Evolutionary conservation across 352 stramenopile species (phyloP).

Genomic region (Lagenidium giganteum): DNA sequence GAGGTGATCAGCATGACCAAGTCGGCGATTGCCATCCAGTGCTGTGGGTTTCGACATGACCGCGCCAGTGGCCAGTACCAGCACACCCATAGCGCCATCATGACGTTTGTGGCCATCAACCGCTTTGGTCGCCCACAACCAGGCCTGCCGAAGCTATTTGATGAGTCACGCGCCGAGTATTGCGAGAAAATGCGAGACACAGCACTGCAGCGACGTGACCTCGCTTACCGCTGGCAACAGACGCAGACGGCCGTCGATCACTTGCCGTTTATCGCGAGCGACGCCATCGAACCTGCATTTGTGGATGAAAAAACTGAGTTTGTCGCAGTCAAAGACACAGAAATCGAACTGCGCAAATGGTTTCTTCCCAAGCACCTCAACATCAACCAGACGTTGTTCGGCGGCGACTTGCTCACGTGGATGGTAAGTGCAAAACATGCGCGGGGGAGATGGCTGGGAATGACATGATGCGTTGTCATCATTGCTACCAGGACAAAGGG

Average conservation of each 20-base stretch:
- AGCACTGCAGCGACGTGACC: slow-evolving; percentile 17
- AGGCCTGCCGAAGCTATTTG: slow-evolving; percentile 21
- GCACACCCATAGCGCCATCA: slow-evolving; percentile 26
- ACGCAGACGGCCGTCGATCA: slow-evolving; percentile 25
- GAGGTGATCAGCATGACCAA: slow-evolving; percentile 22
- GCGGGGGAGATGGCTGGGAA: background rate
- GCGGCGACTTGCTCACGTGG: slow-evolving; percentile 52
- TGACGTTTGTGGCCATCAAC: slow-evolving; percentile 33
- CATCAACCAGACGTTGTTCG: slow-evolving; percentile 66
- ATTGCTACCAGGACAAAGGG: slow-evolving; percentile 36
- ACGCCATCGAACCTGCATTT: slow-evolving; percentile 17
- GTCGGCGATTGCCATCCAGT: slow-evolving; percentile 25
- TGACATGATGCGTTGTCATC: background rate
- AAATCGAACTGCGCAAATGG: slow-evolving; percentile 66
- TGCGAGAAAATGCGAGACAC: slow-evolving; percentile 12
- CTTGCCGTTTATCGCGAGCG: slow-evolving; percentile 7
- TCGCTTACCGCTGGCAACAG: slow-evolving; percentile 21
- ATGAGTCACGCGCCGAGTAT: slow-evolving; percentile 7
- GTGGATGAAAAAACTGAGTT: slow-evolving; percentile 14
- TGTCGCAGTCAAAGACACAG: slow-evolving; percentile 40
- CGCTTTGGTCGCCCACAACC: slow-evolving; percentile 17
- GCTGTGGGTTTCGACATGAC: slow-evolving; percentile 21
- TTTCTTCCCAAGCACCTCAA: slow-evolving; percentile 71
- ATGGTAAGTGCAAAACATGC: slow-evolving; percentile 26
- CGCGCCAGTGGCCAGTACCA: slow-evolving; percentile 20